Evolutionary conservation across 73 alveolate genomes (phyloP).

Genomic region (Durusdinium trenchii): DNA sequence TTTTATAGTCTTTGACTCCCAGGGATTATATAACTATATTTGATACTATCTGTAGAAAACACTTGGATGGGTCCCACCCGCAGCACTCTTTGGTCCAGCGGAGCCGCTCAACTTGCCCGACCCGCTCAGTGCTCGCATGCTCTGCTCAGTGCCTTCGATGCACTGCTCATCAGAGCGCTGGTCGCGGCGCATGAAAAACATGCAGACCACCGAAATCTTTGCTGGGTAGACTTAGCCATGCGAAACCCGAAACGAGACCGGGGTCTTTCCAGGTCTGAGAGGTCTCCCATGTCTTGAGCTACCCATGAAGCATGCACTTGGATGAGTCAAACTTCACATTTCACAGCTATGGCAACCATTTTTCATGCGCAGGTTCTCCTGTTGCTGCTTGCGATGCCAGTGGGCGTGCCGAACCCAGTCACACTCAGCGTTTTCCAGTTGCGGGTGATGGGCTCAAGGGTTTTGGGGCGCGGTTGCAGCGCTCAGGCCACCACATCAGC

Average conservation of each 20-base stretch:
- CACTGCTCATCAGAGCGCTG: not conserved
- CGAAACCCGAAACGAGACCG: not conserved
- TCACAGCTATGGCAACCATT: too few species aligned
- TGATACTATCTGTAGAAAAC: too few species aligned
- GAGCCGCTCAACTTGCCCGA: not conserved
- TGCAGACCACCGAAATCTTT: not conserved
- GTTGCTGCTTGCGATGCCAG: too few species aligned
- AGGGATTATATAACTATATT: too few species aligned
- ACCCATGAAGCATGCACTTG: not conserved
- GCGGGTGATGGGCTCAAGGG: too few species aligned
- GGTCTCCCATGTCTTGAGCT: not conserved
- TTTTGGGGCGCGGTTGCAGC: not conserved
- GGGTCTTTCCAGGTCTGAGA: not conserved
- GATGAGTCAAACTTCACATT: too few species aligned
- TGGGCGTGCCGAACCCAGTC: too few species aligned
- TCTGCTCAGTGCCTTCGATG: not conserved
- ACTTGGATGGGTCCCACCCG: not conserved
- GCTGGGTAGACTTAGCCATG: not conserved
- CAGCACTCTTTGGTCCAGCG: not conserved
- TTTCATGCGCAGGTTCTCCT: too few species aligned
- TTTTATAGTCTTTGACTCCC: too few species aligned
- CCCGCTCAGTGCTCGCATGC: not conserved
- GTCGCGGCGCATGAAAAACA: not conserved
- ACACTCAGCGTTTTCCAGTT: too few species aligned
- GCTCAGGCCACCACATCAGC: slow-evolving; percentile 7